Evolutionary conservation across 352 stramenopile species (phyloP), one percentile per base, ranked within the genome.

Genomic region (Globisporangium spiculum): DNA sequence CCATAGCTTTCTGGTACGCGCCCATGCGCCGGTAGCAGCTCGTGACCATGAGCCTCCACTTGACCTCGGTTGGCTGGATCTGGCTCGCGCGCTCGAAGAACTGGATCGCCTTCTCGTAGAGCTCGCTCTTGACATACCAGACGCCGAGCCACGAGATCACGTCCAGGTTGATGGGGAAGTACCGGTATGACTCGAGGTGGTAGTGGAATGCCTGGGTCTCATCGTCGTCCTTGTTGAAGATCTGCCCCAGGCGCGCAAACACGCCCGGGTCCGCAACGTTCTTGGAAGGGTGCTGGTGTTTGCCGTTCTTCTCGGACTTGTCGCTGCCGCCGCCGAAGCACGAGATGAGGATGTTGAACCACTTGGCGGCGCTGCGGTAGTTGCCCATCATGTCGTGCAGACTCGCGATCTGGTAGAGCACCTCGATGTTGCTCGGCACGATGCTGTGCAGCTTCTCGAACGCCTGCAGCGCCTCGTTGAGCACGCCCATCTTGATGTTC

Each of bases 401-500:
- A 61, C 97, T 98, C 16, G 89, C 95, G 70, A 99, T 98, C 77
- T 98, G 95, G 77, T 97, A 99, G 3, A 99, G 86, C 30, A 98
- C 96, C 65, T 95, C 87, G 20, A 79, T 75, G 68, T 95, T 93
- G 65, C 92, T 96, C 1, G 97, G 96, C 18, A 98, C 90, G 63
- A 99, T 97, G 66, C 83, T 98, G 74, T 99, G 93, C 20, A 99
- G 82, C 75, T 99, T 98, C 70, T 99, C 96, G 77, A 99, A 99
- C 20, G 93, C 96, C 67, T 98, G 89, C 0, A 98, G 87, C 34
- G 96, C 92, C 68, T 99, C 96, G 41, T 93, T 82, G 32, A 94
- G 70, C 22, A 96, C 81, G 12, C 86, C 88, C 78, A 97, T 93
- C 72, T 95, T 90, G 66, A 92, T 93, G 67, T 94, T 94, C 52